Conservation (phyloP, 306 rosid genomes). For the Sphenostylis stenocarpa region DNA sequence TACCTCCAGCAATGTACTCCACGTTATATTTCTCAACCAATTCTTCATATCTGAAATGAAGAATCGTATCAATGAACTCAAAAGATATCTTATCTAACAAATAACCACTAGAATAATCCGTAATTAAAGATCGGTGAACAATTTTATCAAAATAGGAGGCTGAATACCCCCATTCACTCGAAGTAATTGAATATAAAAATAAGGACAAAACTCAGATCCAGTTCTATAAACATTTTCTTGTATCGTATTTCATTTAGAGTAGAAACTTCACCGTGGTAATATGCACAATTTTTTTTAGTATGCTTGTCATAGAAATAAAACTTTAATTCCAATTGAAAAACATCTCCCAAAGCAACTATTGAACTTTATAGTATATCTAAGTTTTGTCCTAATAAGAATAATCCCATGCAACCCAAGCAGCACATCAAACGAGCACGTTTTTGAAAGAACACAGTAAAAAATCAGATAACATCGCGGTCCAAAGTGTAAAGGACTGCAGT, state of each 20-base stretch:
- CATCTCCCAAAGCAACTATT: neutral
- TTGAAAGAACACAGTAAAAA: neutral
- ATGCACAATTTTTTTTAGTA: neutral
- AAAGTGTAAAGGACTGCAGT: neutral
- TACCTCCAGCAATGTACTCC: conserved; percentile 92
- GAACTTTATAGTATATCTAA: neutral
- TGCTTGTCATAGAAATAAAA: neutral
- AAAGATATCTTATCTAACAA: neutral
- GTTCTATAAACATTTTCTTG: neutral
- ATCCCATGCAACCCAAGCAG: neutral
- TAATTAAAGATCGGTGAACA: neutral
- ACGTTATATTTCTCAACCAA: conserved; percentile 51
- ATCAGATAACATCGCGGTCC: neutral
- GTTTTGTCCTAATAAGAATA: neutral
- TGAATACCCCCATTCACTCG: neutral
- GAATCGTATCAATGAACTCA: conserved; percentile 7
- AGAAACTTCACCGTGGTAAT: neutral
- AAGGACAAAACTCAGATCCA: neutral
- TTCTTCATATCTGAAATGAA: conserved; percentile 63
- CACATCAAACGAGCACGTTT: neutral
- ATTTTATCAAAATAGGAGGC: neutral
- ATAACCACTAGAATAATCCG: neutral
- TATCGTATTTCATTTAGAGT: neutral
- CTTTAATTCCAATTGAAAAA: neutral
- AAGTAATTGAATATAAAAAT: neutral